phyloP scores from a whole-genome alignment of 2,329 filamentous ascomycete species.

The Gyromitra esculenta region DNA sequence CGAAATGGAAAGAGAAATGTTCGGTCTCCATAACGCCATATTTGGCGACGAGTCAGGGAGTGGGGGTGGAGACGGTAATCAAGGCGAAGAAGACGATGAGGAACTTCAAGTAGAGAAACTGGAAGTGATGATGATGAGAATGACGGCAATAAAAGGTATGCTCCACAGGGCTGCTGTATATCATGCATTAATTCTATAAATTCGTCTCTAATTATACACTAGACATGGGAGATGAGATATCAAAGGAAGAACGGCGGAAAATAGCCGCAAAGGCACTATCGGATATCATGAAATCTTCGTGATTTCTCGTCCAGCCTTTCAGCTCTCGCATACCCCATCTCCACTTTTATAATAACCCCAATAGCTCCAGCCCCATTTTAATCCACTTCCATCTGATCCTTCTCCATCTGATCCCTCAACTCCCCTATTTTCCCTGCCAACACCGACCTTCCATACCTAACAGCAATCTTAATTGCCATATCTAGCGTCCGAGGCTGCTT shows the following conservation, averaged over 20 bases:
- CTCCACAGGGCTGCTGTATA: background rate
- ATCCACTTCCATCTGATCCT: constrained; percentile 68
- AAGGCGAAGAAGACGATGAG: constrained; percentile 57
- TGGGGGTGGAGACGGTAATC: constrained; percentile 50
- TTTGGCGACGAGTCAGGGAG: constrained; percentile 54
- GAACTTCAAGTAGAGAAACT: constrained; percentile 69
- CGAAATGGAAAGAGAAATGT: constrained; percentile 61
- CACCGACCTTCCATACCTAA: constrained; percentile 80
- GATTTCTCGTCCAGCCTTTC: background rate
- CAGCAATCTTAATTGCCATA: constrained; percentile 87
- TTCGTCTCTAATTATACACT: constrained; percentile 7
- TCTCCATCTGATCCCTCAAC: constrained; percentile 69
- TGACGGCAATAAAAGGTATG: constrained; percentile 65
- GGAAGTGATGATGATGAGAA: constrained; percentile 71
- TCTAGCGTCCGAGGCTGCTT: constrained; percentile 88
- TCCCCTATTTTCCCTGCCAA: constrained; percentile 91
- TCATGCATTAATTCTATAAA: constrained; percentile 3
- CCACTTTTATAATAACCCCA: constrained; percentile 6
- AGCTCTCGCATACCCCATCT: background rate
- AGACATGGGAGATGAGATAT: constrained; percentile 69
- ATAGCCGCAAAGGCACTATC: constrained; percentile 71
- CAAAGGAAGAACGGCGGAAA: constrained; percentile 70
- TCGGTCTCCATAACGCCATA: constrained; percentile 60
- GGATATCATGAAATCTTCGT: constrained; percentile 69
- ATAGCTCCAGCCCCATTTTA: background rate